Conservation (phyloP, 331 rosid species). For the Malus hybrid region DNA sequence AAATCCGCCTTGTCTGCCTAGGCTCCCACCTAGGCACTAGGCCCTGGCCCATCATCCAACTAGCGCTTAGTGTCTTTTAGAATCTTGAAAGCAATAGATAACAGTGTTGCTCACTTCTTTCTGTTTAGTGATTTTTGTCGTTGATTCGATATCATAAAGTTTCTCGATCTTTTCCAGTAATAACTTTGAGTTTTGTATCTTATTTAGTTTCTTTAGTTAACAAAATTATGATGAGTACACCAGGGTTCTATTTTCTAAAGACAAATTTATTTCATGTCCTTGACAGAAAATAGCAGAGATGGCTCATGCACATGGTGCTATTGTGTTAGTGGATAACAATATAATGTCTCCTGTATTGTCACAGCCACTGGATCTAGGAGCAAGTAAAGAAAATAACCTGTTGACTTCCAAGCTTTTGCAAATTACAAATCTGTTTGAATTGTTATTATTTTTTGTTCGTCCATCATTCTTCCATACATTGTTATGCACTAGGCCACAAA, state of each 20-base stretch:
- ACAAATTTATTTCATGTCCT: background rate
- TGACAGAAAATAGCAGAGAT: constrained; percentile 60
- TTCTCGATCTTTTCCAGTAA: background rate
- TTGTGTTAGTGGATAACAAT: constrained; percentile 83
- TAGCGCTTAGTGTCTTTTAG: too few relatives aligned
- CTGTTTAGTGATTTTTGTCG: background rate
- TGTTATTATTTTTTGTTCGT: background rate
- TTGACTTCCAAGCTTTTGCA: constrained; percentile 4
- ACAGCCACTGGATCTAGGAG: constrained; percentile 83
- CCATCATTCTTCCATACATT: constrained; percentile 41
- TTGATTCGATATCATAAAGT: background rate
- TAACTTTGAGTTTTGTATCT: background rate
- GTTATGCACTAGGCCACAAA: constrained; percentile 92
- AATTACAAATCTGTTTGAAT: background rate
- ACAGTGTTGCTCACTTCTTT: background rate
- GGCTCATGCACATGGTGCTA: constrained; percentile 49
- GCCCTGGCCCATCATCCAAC: too few relatives aligned
- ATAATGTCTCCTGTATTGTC: constrained; percentile 95
- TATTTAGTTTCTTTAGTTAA: background rate
- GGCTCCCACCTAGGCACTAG: too few relatives aligned
- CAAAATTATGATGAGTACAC: background rate
- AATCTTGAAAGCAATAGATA: background rate
- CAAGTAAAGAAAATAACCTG: constrained; percentile 38
- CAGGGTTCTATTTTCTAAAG: background rate
- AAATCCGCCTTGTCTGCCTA: too few relatives aligned